These are phyloP conservation scores for Naganishia antarctica DNA, from an alignment of 768 basidiomycete species.

Conservation along the genomic window DNA sequence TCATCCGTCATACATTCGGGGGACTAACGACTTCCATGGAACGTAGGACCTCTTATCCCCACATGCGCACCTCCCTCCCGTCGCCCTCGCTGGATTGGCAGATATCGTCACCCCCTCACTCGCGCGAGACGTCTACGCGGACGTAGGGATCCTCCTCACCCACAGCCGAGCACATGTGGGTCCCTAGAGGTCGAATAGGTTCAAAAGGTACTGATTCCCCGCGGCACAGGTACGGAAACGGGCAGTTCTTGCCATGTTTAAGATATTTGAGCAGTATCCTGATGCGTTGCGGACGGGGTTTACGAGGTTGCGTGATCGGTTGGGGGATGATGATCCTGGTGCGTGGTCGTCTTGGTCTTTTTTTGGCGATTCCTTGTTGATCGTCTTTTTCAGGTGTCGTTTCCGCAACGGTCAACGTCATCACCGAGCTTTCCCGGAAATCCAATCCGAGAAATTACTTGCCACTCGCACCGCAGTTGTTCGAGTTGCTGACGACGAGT, in stretches of 20 bases:
- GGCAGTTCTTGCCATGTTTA: slow-evolving; percentile 77
- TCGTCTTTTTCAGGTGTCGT: slow-evolving; percentile 64
- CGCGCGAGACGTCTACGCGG: slow-evolving; percentile 81
- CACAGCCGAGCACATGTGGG: slow-evolving; percentile 68
- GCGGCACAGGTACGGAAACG: slow-evolving; percentile 68
- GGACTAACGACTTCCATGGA: neutral
- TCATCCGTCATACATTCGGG: neutral
- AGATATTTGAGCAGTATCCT: slow-evolving; percentile 73
- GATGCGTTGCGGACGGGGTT: slow-evolving; percentile 67
- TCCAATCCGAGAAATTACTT: slow-evolving; percentile 72
- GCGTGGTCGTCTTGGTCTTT: slow-evolving; percentile 53
- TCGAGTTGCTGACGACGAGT: slow-evolving; percentile 84
- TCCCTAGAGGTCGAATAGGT: neutral
- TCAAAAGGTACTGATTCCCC: slow-evolving; percentile 30
- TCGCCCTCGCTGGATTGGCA: slow-evolving; percentile 75
- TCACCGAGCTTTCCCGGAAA: slow-evolving; percentile 81
- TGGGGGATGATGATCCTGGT: slow-evolving; percentile 52
- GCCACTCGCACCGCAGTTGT: slow-evolving; percentile 81
- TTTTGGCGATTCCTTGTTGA: neutral
- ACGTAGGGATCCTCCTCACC: slow-evolving; percentile 77
- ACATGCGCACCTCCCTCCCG: slow-evolving; percentile 63
- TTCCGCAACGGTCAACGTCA: slow-evolving; percentile 86
- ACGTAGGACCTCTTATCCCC: slow-evolving; percentile 73
- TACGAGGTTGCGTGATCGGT: slow-evolving; percentile 59
- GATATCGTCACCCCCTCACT: slow-evolving; percentile 80